These are phyloP conservation scores for Neopestalotiopsis rosae DNA, from an alignment of 2,329 filamentous ascomycete genomes.

Conservation along the genomic window DNA sequence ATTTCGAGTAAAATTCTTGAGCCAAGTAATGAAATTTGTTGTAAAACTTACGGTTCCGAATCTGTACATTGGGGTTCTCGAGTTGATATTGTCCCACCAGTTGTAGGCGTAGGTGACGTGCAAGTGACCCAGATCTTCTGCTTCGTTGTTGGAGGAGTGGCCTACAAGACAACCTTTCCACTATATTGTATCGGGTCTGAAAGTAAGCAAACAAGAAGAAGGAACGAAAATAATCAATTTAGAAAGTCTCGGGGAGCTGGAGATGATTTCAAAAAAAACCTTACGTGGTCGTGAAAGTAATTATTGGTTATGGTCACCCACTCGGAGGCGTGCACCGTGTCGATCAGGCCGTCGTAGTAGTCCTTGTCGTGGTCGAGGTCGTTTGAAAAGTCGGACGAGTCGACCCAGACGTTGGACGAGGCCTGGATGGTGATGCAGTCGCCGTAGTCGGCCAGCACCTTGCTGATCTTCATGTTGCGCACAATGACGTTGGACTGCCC, in stretches of 20 bases:
- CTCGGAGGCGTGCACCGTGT: conserved; percentile 67
- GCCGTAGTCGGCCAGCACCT: conserved; percentile 60
- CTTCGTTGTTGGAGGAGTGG: conserved; percentile 63
- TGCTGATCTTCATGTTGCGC: conserved; percentile 64
- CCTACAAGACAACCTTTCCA: conserved; percentile 48
- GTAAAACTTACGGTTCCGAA: conserved; percentile 59
- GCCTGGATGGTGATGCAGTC: conserved; percentile 65
- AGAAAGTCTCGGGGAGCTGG: no score
- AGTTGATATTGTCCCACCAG: conserved; percentile 69
- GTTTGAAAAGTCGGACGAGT: conserved; percentile 69
- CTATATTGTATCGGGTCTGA: no score
- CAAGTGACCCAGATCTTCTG: conserved; percentile 65
- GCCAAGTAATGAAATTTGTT: no score
- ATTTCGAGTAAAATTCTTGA: no score
- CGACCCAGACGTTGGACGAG: conserved; percentile 68
- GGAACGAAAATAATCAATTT: no score
- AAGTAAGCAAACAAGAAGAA: no score
- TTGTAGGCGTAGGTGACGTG: conserved; percentile 71
- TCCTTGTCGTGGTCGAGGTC: conserved; percentile 67
- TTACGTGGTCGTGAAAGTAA: conserved; percentile 54
- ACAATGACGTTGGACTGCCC: conserved; percentile 64
- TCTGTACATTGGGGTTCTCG: conserved; percentile 65
- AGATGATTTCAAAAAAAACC: no score
- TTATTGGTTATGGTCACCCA: conserved; percentile 57
- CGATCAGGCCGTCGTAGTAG: conserved; percentile 71